Conservation (phyloP, 1,284 basidiomycete species). For the Polyporus tsugae region DNA sequence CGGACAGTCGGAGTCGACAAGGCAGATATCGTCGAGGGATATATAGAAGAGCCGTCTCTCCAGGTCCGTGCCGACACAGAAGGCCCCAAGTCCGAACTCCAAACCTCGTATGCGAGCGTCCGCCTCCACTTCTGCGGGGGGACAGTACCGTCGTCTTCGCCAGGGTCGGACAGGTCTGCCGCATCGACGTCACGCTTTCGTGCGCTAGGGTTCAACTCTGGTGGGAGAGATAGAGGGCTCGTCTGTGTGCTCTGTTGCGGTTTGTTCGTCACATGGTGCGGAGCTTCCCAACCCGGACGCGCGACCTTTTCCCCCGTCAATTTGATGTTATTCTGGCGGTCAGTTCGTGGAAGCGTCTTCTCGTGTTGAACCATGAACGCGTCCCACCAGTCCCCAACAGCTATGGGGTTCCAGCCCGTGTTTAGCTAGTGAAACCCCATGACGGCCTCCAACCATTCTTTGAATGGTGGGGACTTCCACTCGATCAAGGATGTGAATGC, state of each 20-base stretch:
- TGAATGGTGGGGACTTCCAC: neutral
- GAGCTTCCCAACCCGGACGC: neutral
- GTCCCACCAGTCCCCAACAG: neutral
- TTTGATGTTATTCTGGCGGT: neutral
- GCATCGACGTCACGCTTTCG: neutral
- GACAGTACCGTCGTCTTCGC: neutral
- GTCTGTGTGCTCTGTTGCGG: neutral
- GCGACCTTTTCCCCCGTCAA: neutral
- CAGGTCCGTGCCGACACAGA: too few relatives aligned
- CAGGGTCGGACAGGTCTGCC: neutral
- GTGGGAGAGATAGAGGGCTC: neutral
- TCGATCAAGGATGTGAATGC: neutral
- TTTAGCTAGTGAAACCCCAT: neutral
- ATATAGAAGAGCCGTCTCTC: too few relatives aligned
- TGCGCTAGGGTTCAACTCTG: neutral
- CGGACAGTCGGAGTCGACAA: too few relatives aligned
- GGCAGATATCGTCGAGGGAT: too few relatives aligned
- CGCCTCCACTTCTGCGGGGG: neutral
- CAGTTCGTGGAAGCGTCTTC: neutral
- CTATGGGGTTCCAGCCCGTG: neutral
- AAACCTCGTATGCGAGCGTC: too few relatives aligned
- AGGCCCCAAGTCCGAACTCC: too few relatives aligned
- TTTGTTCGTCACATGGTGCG: neutral
- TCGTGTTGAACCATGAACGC: neutral
- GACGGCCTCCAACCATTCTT: neutral